These are phyloP conservation scores for Verticillium isaacii DNA, from an alignment of 2,329 filamentous ascomycete species.

Conservation along the genomic window DNA sequence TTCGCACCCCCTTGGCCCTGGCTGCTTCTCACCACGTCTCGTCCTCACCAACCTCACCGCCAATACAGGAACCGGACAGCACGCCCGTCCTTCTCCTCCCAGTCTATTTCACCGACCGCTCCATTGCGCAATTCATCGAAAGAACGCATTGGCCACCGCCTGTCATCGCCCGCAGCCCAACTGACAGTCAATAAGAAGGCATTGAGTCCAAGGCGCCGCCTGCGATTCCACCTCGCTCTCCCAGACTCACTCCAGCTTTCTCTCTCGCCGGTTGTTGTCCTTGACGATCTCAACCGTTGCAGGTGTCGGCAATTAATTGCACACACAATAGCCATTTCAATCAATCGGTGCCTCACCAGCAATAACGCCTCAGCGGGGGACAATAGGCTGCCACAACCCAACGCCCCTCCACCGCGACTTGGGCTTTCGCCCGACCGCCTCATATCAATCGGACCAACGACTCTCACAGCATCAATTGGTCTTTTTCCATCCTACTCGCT, in stretches of 20 bases:
- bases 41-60: neutral
- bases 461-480: too few species aligned
- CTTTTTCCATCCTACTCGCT: neutral
- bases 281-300: neutral
- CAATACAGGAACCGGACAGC: neutral
- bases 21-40: neutral
- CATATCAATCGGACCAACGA: neutral
- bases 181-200: neutral
- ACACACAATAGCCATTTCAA: neutral
- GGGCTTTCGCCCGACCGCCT: conserved; percentile 2
- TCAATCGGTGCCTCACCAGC: neutral
- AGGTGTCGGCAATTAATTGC: neutral
- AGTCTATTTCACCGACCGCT: neutral
- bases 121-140: neutral
- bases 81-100: neutral
- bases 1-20: neutral
- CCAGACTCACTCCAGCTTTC: neutral
- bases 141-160: conserved; percentile 1
- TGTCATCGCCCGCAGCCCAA: neutral
- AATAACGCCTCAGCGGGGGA: neutral
- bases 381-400: neutral
- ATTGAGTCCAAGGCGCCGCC: neutral
- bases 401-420: neutral
- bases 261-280: neutral
- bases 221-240: neutral